A percentile compares a stretch with the other conserved stretches of the same genome.
phyloP scores from a whole-genome alignment of 1,284 basidiomycete species.

The Moesziomyces sp. region DNA sequence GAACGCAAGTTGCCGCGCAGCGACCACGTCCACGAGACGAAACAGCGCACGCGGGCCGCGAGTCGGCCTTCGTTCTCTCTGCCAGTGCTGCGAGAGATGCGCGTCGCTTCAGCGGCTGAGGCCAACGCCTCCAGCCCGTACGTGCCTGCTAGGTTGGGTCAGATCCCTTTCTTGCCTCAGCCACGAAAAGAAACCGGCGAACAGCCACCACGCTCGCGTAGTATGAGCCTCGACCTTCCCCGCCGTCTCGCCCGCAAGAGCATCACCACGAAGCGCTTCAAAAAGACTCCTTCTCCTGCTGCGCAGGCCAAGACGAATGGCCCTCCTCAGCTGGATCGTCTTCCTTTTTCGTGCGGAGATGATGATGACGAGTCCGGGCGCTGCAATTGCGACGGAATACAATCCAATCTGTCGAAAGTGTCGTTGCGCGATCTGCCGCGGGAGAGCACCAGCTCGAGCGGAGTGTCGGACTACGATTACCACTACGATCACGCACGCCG shows the following conservation, averaged over 20 bases:
- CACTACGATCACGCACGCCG: constrained; percentile 1
- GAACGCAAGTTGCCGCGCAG: too few relatives aligned
- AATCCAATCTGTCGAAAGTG: not conserved
- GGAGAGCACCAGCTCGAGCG: constrained; percentile 21
- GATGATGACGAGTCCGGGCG: not conserved
- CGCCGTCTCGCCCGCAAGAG: constrained; percentile 11
- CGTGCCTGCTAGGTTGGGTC: constrained; percentile 8
- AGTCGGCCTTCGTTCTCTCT: not conserved
- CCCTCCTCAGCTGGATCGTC: constrained; percentile 5
- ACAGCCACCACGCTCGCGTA: constrained; percentile 3
- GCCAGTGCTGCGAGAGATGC: constrained; percentile 2
- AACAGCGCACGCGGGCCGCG: not conserved
- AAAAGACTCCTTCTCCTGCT: not conserved
- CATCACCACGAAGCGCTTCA: constrained; percentile 13
- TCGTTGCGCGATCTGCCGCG: constrained; percentile 11
- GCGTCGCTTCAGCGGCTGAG: constrained; percentile 5
- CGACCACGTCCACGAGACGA: not conserved
- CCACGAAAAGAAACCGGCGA: not conserved
- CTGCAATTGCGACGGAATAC: constrained; percentile 3
- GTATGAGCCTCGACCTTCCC: constrained; percentile 24
- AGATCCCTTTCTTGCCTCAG: constrained; percentile 4
- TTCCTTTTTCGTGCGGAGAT: constrained; percentile 1
- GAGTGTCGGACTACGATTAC: constrained; percentile 11
- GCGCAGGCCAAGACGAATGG: not conserved
- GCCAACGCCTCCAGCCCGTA: not conserved